A percentile compares a stretch with the other conserved stretches of the same genome.
Evolutionary conservation across 1,284 basidiomycete genomes (phyloP).

Genomic region (Leccinum proximum): DNA sequence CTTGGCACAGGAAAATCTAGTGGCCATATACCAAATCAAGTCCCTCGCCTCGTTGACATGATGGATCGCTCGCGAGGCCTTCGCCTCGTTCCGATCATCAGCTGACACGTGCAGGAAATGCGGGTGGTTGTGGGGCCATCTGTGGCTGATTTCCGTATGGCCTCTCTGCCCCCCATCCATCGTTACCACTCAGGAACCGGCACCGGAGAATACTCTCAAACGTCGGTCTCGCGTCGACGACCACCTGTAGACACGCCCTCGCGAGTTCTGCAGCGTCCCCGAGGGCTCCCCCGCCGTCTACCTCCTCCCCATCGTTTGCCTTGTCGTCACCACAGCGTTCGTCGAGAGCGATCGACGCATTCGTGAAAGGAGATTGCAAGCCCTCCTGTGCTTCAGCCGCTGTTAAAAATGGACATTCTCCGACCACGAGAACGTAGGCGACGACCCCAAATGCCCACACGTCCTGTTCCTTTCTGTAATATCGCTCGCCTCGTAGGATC

Average conservation of each 20-base stretch:
- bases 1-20: constrained; percentile 6
- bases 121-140: constrained; percentile 28
- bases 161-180: constrained; percentile 53
- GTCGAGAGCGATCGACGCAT: constrained; percentile 69
- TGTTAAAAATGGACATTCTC: constrained; percentile 93
- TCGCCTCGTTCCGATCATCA: constrained; percentile 20
- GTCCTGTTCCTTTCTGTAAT: constrained; percentile 96
- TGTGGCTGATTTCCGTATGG: constrained; percentile 29
- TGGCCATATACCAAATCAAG: constrained; percentile 14
- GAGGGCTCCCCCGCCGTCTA: constrained; percentile 77
- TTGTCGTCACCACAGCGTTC: constrained; percentile 73
- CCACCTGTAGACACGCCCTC: constrained; percentile 73
- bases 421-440: constrained; percentile 92
- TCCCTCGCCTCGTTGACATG: constrained; percentile 1
- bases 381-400: constrained; percentile 83
- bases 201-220: constrained; percentile 79
- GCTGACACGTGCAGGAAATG: constrained; percentile 28
- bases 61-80: constrained; percentile 29
- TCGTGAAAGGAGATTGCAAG: constrained; percentile 69
- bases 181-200: constrained; percentile 71
- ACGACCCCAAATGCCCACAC: constrained; percentile 99
- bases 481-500: constrained; percentile 92
- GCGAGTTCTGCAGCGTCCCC: constrained; percentile 82
- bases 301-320: constrained; percentile 67
- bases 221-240: constrained; percentile 70